Percentiles rank a stretch among this genome's conserved stretches.
Evolutionary conservation across 306 rosid genomes (phyloP).

Genomic region (Rosa persica): DNA sequence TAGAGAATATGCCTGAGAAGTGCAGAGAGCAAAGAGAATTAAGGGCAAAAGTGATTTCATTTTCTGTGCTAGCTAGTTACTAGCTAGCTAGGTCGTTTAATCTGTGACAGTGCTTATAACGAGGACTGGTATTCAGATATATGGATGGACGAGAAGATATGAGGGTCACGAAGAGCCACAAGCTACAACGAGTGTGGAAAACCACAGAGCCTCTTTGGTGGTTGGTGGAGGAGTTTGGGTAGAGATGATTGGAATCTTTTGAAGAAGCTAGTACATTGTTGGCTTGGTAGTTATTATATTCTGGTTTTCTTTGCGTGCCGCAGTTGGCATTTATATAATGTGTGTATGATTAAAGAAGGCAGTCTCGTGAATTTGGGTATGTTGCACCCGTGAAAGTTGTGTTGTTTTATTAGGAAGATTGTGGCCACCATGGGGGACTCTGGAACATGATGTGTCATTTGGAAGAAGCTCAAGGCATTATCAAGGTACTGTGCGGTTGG

Average conservation of each 20-base stretch:
- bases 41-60: constrained; percentile 42
- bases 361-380: constrained; percentile 25
- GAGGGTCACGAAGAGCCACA: not conserved
- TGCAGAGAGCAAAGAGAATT: constrained; percentile 23
- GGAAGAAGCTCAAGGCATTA: not conserved
- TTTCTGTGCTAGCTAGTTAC: not conserved
- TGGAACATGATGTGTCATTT: constrained; percentile 15
- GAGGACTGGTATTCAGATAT: not conserved
- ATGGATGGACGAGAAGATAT: not conserved
- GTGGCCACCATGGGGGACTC: constrained; percentile 17
- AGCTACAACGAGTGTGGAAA: not conserved
- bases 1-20: constrained; percentile 15
- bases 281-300: not conserved
- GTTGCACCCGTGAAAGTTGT: constrained; percentile 22
- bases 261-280: not conserved
- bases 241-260: not conserved
- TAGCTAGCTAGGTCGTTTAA: not conserved
- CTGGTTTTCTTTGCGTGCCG: not conserved
- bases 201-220: not conserved
- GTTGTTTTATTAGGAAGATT: constrained; percentile 11
- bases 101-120: not conserved
- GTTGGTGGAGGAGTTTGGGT: not conserved
- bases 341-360: not conserved
- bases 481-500: not conserved
- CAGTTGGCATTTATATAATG: not conserved